Percentiles rank a stretch among this genome's conserved stretches.
phyloP scores from a whole-genome alignment of 768 basidiomycete species.

The Termitomyces sp. region DNA sequence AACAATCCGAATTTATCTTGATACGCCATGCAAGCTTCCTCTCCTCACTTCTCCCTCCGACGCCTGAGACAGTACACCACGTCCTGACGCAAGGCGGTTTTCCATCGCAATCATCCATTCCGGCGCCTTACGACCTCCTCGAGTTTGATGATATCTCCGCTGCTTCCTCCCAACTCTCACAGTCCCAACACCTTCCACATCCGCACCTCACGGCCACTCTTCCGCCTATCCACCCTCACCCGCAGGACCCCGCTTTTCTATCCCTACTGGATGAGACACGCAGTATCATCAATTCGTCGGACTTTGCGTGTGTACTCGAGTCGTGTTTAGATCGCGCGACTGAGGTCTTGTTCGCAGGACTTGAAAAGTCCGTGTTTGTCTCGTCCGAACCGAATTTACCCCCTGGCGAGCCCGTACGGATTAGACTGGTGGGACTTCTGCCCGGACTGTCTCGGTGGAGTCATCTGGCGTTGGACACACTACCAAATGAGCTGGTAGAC shows the following conservation, averaged over 20 bases:
- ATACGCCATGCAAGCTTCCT: slow-evolving; percentile 44
- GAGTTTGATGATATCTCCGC: slow-evolving; percentile 17
- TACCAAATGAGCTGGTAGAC: slow-evolving; percentile 81
- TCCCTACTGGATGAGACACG: slow-evolving; percentile 67
- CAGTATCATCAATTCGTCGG: slow-evolving; percentile 52
- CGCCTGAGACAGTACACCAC: slow-evolving; percentile 62
- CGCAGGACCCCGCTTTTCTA: slow-evolving; percentile 46
- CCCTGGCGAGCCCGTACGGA: slow-evolving; percentile 37
- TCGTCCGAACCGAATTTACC: slow-evolving; percentile 8
- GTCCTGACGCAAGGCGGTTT: slow-evolving; percentile 64
- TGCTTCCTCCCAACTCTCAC: slow-evolving; percentile 12
- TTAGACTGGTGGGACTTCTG: slow-evolving; percentile 73
- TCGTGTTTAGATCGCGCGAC: slow-evolving; percentile 69
- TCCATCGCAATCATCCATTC: slow-evolving; percentile 20
- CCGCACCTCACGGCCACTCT: slow-evolving; percentile 11
- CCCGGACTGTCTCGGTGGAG: slow-evolving; percentile 81
- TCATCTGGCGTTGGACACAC: slow-evolving; percentile 53
- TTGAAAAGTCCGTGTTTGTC: slow-evolving; percentile 62
- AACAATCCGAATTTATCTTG: background rate
- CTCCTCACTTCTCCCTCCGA: slow-evolving; percentile 70
- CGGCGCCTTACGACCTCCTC: slow-evolving; percentile 25
- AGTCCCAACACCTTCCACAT: slow-evolving; percentile 8
- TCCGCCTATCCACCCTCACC: slow-evolving; percentile 15
- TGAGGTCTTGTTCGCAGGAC: slow-evolving; percentile 52
- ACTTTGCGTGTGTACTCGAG: slow-evolving; percentile 68